phyloP scores from a whole-genome alignment of 495 filamentous ascomycete species.

The Podospora conica region DNA sequence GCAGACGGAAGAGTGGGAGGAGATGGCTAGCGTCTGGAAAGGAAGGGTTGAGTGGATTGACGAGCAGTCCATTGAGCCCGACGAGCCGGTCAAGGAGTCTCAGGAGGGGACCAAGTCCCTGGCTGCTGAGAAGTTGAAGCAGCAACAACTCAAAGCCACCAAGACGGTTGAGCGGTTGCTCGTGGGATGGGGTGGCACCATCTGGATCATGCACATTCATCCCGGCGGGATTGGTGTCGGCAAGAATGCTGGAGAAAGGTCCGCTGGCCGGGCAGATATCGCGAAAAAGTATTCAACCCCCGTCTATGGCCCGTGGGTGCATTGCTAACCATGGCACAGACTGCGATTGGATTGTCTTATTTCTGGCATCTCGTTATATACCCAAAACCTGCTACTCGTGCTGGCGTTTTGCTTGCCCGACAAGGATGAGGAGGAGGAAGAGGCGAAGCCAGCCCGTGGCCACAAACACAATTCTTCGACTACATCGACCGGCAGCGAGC shows the following conservation, averaged over 20 bases:
- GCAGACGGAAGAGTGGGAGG: constrained; percentile 74
- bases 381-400: constrained; percentile 78
- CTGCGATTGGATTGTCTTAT: constrained; percentile 93
- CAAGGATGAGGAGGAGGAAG: constrained; percentile 50
- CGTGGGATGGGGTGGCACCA: constrained; percentile 90
- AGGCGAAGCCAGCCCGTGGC: constrained; percentile 16
- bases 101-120: constrained; percentile 31
- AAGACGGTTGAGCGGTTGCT: constrained; percentile 68
- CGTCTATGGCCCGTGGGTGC: neutral
- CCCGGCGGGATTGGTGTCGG: constrained; percentile 62
- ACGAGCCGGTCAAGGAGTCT: constrained; percentile 39
- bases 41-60: constrained; percentile 88
- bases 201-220: constrained; percentile 91
- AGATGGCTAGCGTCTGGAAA: constrained; percentile 93
- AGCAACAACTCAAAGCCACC: constrained; percentile 36
- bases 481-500: constrained; percentile 44
- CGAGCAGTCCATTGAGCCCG: constrained; percentile 61
- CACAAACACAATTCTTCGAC: constrained; percentile 34
- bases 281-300: constrained; percentile 70
- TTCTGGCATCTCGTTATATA: constrained; percentile 95
- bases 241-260: constrained; percentile 64
- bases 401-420: constrained; percentile 78
- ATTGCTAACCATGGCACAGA: constrained; percentile 44
- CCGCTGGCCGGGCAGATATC: constrained; percentile 76
- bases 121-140: constrained; percentile 42